A percentile compares a stretch with the other conserved stretches of the same genome.
Evolutionary conservation across 805 yeast genomes (phyloP).

Genomic region (Pichia cabralensis): DNA sequence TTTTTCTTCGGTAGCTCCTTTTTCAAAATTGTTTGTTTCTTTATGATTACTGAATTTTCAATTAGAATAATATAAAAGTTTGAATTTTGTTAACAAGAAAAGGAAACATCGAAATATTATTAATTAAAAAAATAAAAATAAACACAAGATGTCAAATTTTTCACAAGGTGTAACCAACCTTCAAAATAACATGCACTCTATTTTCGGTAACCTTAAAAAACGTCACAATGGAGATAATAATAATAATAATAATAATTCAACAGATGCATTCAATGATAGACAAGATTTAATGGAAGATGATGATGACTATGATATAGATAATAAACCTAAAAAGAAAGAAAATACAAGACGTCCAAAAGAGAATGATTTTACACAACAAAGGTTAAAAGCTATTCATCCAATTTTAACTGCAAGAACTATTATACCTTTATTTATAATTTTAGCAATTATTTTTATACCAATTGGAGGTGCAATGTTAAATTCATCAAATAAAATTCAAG

Average conservation of each 20-base stretch:
- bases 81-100: too few species aligned
- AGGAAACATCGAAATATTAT: too few species aligned
- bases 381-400: slow-evolving; percentile 53
- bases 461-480: slow-evolving; percentile 78
- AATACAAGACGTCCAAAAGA: slow-evolving; percentile 58
- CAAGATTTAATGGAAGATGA: slow-evolving; percentile 22
- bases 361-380: slow-evolving; percentile 47
- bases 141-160: slow-evolving; percentile 5
- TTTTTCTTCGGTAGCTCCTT: too few species aligned
- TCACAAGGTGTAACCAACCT: slow-evolving; percentile 7
- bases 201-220: slow-evolving; percentile 8
- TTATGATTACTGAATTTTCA: too few species aligned
- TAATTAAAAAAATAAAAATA: too few species aligned
- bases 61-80: too few species aligned
- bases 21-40: too few species aligned
- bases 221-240: slow-evolving; percentile 6
- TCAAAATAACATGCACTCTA: slow-evolving; percentile 8
- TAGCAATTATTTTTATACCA: slow-evolving; percentile 81
- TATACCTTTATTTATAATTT: slow-evolving; percentile 64
- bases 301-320: slow-evolving; percentile 32
- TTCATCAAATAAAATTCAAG: slow-evolving; percentile 69
- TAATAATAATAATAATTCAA: slow-evolving; percentile 8
- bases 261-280: slow-evolving; percentile 6
- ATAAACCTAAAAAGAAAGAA: slow-evolving; percentile 20
- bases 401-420: slow-evolving; percentile 88